These are phyloP conservation scores for Mollisia scopiformis DNA, from an alignment of 2,329 filamentous ascomycete genomes.

Conservation along the genomic window DNA sequence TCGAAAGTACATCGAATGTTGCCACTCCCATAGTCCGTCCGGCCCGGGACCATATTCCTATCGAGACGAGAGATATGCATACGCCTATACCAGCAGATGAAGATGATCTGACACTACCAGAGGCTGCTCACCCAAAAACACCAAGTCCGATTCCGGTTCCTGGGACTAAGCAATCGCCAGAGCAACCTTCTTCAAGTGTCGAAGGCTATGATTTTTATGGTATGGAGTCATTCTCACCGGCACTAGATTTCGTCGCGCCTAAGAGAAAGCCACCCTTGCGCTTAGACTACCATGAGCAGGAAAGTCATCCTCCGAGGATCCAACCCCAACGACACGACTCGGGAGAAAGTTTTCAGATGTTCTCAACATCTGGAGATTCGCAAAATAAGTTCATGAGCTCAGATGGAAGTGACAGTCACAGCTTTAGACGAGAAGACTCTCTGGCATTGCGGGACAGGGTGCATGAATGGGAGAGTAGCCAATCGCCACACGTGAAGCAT, in stretches of 20 bases:
- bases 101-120: conserved; percentile 33
- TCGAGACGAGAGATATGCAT: conserved; percentile 28
- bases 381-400: conserved; percentile 43
- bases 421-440: conserved; percentile 13
- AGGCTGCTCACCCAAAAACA: conserved; percentile 25
- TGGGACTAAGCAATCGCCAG: conserved; percentile 20
- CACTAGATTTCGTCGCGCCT: conserved; percentile 55
- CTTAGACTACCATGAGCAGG: conserved; percentile 35
- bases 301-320: conserved; percentile 23
- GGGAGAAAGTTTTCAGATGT: conserved; percentile 61
- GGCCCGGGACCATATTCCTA: conserved; percentile 39
- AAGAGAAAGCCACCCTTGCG: conserved; percentile 43
- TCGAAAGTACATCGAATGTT: conserved; percentile 65
- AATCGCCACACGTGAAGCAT: conserved; percentile 20
- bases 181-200: conserved; percentile 28
- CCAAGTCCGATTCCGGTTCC: conserved; percentile 33
- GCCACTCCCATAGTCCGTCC: conserved; percentile 62
- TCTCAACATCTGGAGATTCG: conserved; percentile 57
- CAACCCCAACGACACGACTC: conserved; percentile 55
- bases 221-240: conserved; percentile 52
- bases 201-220: conserved; percentile 71
- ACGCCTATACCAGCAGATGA: conserved; percentile 36
- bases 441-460: conserved; percentile 29
- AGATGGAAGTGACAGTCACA: conserved; percentile 36
- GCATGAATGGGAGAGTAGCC: conserved; percentile 35